These are phyloP conservation scores for Cadophora sp. DNA, from an alignment of 2,329 filamentous ascomycete species.

Conservation along the genomic window DNA sequence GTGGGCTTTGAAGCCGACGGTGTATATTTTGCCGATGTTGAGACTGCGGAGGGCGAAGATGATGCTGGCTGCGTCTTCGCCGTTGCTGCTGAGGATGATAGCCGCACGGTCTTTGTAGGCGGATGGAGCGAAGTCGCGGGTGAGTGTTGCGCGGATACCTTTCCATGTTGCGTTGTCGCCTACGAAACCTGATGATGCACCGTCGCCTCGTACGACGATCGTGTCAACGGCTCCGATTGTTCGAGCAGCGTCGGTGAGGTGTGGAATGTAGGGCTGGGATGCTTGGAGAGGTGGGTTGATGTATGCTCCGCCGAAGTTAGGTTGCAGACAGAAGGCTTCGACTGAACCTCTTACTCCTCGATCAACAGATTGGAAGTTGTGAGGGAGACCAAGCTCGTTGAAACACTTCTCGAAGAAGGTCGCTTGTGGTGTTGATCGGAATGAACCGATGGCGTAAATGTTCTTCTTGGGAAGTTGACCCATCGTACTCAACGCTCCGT, in stretches of 20 bases:
- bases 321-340: constrained; percentile 74
- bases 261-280: constrained; percentile 64
- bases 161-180: constrained; percentile 88
- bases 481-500: constrained; percentile 77
- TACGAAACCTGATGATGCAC: constrained; percentile 62
- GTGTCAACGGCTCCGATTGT: constrained; percentile 85
- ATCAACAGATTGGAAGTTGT: constrained; percentile 79
- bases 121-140: constrained; percentile 80
- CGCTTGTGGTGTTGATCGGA: constrained; percentile 73
- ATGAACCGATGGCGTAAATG: constrained; percentile 81
- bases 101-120: constrained; percentile 80
- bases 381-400: constrained; percentile 84
- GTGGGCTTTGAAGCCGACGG: constrained; percentile 78
- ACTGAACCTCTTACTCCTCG: constrained; percentile 70
- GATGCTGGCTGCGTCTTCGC: constrained; percentile 78
- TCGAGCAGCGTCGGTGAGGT: constrained; percentile 76
- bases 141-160: constrained; percentile 82
- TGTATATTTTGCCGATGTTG: constrained; percentile 80
- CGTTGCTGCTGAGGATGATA: constrained; percentile 74
- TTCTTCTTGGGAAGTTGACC: constrained; percentile 81
- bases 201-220: constrained; percentile 67
- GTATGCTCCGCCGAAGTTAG: constrained; percentile 82
- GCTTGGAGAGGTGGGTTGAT: constrained; percentile 74
- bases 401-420: constrained; percentile 88
- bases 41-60: constrained; percentile 82